Evolutionary conservation across 352 stramenopile species (phyloP), one percentile per base, ranked within the genome.

Genomic region (Hyaloperonospora arabidopsidis): DNA sequence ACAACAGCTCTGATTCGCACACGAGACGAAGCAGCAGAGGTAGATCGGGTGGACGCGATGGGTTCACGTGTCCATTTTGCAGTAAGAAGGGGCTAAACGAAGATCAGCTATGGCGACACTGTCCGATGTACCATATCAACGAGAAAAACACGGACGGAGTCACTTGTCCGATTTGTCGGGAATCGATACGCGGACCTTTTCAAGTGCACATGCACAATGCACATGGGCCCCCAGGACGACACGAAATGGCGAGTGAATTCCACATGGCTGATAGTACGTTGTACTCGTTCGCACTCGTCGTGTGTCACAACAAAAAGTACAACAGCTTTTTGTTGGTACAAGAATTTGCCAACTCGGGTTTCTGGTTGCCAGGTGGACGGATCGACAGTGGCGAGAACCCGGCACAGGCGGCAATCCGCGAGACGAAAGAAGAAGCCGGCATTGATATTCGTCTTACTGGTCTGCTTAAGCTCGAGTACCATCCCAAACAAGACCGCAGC

Each of bases 201-300:
- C 83, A 93, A 49, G 83, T 93, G 46, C 83, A 93, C 39, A 67
- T 93, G 60, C 79, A 93, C 68, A 93, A 93, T 48, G 83, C 79
- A 2, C 83, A 93, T 50, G 83, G 83, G 2, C 83, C 83, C 0
- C 83, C 83, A 1, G 83, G 80, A 10, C 67, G 83, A 41, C 80
- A 76, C 25, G 83, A 93, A 45, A 86, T 89, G 71, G 47, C 76
- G n/a, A 91, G 80, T 45, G 83, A 93, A 59, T 93, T 93, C 59
- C 60, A 69, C 46, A 88, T 87, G 72, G 65, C 64, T 25, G 83
- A 90, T 15, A 82, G 64, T 35, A 71, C 67, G 28, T 65, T 93
- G 19, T 93, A 91, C 61, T 83, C 80, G 40, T 93, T 93, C 49
- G 84, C 84, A 18, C 70, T 93, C 17, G 84, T 93, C 25, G 84